Base-by-base conservation (phyloP, 352 stramenopile genomes). In the Phytopythium mirpurense region DNA sequence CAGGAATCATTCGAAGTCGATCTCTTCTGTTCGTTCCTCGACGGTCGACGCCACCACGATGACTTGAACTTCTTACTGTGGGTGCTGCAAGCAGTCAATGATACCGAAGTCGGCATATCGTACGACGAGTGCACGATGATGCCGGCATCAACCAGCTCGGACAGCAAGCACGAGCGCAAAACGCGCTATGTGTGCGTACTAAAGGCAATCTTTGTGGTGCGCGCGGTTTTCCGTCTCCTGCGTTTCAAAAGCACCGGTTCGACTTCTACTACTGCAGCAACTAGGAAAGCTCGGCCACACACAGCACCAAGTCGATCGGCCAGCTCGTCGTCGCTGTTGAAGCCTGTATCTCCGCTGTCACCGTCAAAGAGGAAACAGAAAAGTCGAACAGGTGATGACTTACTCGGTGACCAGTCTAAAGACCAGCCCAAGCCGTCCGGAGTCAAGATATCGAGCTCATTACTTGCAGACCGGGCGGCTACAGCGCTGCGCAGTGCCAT, bases 11-110 rank as follows among this genome's bases (percentile, higher is more conserved):
- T 65, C 23, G 69, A 72, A 10, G 54, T 83, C 12, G 70, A 67
- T 8, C 56, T 85, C 0, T 86, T 86, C 59, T 83, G 74, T n/a
- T 70, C 76, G 8, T 85, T 86, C 32, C 31, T 86, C 7, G 73
- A 86, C 21, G 64, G 62, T 8, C 55, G 27, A 0, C 63, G 71
- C 16, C 64, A 57, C 2, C 54, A 52, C 2, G 68, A 83, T 27
- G 65, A 83, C 42, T 59, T 88, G 2, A 66, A 69, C 27, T 88
- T 86, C 50, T 71, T 67, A 15, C 57, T 88, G 3, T 83, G 72
- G 74, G 40, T 77, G 8, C 70, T 78, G 0, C 74, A 88, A 51
- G 71, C 62, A 12, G 70, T 82, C 26, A 62, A 82, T 10, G 56
- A 69, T 14, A 62, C 75, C 2, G 49, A 60, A 11, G 56, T 88